These are phyloP conservation scores for Corchorus olitorius DNA, from an alignment of 345 rosid species.

Conservation along the genomic window DNA sequence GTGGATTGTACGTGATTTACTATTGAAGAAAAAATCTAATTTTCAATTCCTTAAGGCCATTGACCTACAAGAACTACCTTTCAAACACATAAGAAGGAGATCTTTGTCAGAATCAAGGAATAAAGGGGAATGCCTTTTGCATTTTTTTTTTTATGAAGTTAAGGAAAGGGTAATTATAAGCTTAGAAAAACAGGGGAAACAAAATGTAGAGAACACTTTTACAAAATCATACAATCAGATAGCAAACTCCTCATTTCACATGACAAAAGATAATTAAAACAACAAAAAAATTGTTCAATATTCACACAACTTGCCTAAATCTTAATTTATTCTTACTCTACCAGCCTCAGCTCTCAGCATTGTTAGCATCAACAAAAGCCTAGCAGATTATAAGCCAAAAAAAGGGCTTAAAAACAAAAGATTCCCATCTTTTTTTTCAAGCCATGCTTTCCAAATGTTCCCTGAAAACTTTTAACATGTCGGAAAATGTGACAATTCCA, in stretches of 20 bases:
- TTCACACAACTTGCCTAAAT: constrained; percentile 11
- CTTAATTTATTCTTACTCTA: background rate
- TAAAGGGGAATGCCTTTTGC: background rate
- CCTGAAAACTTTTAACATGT: constrained; percentile 68
- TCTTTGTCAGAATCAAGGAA: constrained; percentile 2
- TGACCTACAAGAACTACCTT: background rate
- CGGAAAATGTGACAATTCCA: constrained; percentile 78
- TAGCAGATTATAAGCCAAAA: constrained; percentile 21
- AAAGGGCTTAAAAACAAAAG: background rate
- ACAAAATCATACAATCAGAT: background rate
- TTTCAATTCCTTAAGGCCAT: background rate
- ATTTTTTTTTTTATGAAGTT: background rate
- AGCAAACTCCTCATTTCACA: background rate
- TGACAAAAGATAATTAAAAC: background rate
- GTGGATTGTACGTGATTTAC: background rate
- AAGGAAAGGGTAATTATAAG: background rate
- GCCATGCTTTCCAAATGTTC: constrained; percentile 42
- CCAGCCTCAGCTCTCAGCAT: constrained; percentile 11
- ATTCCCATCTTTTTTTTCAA: constrained; percentile 19
- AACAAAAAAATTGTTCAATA: constrained; percentile 5
- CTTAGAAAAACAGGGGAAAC: background rate
- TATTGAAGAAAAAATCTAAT: background rate
- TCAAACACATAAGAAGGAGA: background rate
- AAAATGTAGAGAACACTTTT: background rate
- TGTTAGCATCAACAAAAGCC: constrained; percentile 17